Conservation (phyloP, 441 rosid species). For the Croton laevigatus region DNA sequence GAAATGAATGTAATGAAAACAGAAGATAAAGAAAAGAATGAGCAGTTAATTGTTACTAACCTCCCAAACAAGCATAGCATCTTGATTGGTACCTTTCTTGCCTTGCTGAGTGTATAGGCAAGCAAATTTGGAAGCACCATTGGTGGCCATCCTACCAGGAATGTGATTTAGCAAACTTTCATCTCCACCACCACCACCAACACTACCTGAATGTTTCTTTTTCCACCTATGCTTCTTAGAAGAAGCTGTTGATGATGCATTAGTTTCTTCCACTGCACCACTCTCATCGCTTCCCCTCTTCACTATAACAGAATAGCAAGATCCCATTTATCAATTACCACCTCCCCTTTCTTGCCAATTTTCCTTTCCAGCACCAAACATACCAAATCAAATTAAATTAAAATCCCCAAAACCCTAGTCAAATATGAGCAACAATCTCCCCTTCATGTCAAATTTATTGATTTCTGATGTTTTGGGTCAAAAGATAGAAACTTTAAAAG, state of each 20-base stretch:
- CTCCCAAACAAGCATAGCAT: constrained; percentile 99
- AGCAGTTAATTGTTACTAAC: constrained; percentile 31
- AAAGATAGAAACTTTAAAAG: background rate
- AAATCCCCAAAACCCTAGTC: background rate
- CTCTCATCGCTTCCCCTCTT: constrained; percentile 27
- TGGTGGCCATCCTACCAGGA: constrained; percentile 70
- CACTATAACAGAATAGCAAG: constrained; percentile 48
- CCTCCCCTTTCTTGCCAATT: background rate
- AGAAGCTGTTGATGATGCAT: constrained; percentile 19
- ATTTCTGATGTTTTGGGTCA: background rate
- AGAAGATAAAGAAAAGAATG: background rate
- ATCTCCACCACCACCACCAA: constrained; percentile 31
- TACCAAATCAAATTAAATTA: constrained; percentile 13
- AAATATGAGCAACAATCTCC: background rate
- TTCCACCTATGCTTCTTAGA: constrained; percentile 29
- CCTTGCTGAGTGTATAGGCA: constrained; percentile 87
- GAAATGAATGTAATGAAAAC: background rate
- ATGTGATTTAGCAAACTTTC: constrained; percentile 53
- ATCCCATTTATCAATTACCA: constrained; percentile 41
- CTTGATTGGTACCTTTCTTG: constrained; percentile 97
- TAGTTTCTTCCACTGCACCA: constrained; percentile 27
- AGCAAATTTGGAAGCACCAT: constrained; percentile 69
- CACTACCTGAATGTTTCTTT: constrained; percentile 19
- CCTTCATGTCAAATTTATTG: background rate
- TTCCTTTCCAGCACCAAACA: background rate